phyloP scores from a whole-genome alignment of 2,329 filamentous ascomycete genomes.

The Botrytis deweyae region DNA sequence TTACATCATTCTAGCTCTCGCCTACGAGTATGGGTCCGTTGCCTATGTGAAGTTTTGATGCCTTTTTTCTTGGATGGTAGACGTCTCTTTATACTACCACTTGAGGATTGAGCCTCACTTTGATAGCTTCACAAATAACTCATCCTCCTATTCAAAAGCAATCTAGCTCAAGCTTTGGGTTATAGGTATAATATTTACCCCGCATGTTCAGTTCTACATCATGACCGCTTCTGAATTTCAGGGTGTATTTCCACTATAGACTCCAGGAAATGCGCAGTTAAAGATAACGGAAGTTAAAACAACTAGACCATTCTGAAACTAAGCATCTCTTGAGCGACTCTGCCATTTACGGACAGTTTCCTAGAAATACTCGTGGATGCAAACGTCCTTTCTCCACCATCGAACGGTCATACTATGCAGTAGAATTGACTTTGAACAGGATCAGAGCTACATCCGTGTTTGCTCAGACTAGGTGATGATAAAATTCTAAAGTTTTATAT shows the following conservation, averaged over 20 bases:
- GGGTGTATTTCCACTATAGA: not conserved
- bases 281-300: rapidly evolving
- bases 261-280: not conserved
- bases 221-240: not conserved
- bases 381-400: not conserved
- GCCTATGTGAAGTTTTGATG: not conserved
- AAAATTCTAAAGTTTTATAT: too few relatives aligned
- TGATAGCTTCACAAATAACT: not conserved
- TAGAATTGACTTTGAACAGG: rapidly evolving
- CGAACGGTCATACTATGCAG: not conserved
- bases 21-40: rapidly evolving
- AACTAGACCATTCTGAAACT: too few relatives aligned
- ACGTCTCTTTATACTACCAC: not conserved
- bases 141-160: not conserved
- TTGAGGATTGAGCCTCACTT: not conserved
- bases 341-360: rapidly evolving
- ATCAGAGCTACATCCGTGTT: not conserved
- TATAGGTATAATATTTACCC: too few relatives aligned
- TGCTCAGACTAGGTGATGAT: rapidly evolving
- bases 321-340: too few relatives aligned
- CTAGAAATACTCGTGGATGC: not conserved
- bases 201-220: not conserved
- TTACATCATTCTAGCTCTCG: not conserved
- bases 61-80: not conserved
- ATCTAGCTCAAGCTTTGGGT: not conserved